Percentiles rank a stretch among this genome's conserved stretches.
phyloP scores from a whole-genome alignment of 2,329 filamentous ascomycete genomes.

The Epichloe glyceriae region DNA sequence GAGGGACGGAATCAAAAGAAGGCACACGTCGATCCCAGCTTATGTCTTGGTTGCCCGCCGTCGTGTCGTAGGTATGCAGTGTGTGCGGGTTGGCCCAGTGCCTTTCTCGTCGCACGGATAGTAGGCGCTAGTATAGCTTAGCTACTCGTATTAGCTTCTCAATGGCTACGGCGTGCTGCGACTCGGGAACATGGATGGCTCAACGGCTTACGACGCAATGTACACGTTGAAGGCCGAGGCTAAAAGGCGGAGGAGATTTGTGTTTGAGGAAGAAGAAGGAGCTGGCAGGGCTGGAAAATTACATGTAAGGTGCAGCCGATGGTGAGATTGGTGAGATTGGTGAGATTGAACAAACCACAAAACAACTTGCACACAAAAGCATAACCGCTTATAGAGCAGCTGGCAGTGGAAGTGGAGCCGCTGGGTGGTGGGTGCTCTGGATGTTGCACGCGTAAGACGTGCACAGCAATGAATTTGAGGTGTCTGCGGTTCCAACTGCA shows the following conservation, averaged over 20 bases:
- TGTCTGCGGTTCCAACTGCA: too few relatives aligned
- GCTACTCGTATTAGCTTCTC: neutral
- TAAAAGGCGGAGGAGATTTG: neutral
- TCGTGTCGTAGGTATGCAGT: neutral
- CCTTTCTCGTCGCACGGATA: neutral
- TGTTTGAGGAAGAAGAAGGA: too few relatives aligned
- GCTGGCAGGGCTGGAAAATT: too few relatives aligned
- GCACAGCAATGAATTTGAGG: too few relatives aligned
- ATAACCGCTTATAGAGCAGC: too few relatives aligned
- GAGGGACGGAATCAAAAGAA: neutral
- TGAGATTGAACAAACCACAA: too few relatives aligned
- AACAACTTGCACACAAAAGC: too few relatives aligned
- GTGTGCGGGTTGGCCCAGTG: neutral
- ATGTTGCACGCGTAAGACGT: too few relatives aligned
- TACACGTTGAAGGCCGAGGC: neutral
- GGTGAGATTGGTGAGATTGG: too few relatives aligned
- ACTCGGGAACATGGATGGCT: neutral
- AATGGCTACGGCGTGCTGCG: neutral
- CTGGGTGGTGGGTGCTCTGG: too few relatives aligned
- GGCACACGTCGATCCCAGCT: neutral
- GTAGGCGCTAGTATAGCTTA: neutral
- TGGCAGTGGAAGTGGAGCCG: too few relatives aligned
- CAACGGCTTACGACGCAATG: slow-evolving; percentile 5
- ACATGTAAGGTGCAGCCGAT: too few relatives aligned
- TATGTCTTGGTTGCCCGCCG: neutral